Conservation (phyloP, 1,284 basidiomycete species). For the Sutorius eximius region DNA sequence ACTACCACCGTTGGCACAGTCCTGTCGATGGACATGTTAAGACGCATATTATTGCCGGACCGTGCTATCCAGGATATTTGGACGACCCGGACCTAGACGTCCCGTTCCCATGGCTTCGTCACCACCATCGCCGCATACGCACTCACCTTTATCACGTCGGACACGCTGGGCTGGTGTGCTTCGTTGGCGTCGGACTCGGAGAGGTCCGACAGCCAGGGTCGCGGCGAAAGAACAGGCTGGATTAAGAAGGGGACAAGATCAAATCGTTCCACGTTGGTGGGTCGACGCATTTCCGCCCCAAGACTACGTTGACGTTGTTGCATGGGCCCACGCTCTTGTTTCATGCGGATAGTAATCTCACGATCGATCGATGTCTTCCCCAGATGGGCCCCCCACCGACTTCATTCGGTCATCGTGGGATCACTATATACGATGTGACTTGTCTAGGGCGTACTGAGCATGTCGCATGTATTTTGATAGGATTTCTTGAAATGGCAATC, state of each 20-base stretch:
- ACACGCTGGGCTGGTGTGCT: constrained; percentile 46
- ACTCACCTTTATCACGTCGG: constrained; percentile 54
- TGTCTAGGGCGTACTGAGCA: no score
- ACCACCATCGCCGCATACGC: constrained; percentile 39
- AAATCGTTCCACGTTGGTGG: constrained; percentile 54
- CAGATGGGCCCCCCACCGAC: no score
- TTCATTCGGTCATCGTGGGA: background rate
- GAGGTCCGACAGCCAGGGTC: constrained; percentile 47
- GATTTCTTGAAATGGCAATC: background rate
- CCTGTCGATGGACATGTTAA: constrained; percentile 55
- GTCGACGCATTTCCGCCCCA: constrained; percentile 41
- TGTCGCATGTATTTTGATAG: background rate
- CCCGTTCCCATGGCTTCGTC: constrained; percentile 27
- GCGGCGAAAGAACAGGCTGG: constrained; percentile 32
- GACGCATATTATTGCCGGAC: constrained; percentile 46
- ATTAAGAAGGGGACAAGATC: constrained; percentile 48
- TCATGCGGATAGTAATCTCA: constrained; percentile 13
- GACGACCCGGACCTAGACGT: constrained; percentile 23
- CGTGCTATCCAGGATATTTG: constrained; percentile 50
- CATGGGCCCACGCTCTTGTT: constrained; percentile 21
- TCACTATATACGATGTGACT: background rate
- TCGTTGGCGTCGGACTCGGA: constrained; percentile 24
- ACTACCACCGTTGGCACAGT: constrained; percentile 59
- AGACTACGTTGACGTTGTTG: constrained; percentile 21
- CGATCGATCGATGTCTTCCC: no score